phyloP scores from a whole-genome alignment of 2,329 filamentous ascomycete species.

The Phialophora expanda region DNA sequence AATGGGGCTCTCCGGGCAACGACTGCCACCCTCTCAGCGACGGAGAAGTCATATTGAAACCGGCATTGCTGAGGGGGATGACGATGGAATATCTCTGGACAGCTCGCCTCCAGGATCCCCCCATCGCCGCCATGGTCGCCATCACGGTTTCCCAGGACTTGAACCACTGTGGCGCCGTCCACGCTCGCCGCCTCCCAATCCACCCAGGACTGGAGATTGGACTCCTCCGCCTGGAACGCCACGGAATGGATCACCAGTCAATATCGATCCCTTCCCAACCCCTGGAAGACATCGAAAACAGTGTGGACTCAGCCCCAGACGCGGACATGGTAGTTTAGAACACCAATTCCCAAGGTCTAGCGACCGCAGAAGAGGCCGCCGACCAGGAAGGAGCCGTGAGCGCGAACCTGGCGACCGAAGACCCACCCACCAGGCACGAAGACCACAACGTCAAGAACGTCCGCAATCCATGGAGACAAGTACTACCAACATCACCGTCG shows the following conservation, averaged over 20 bases:
- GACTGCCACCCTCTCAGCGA: neutral
- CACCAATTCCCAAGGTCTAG: neutral
- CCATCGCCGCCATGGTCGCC: neutral
- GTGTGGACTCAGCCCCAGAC: too few relatives aligned
- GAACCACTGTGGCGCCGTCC: neutral
- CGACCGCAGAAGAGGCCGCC: neutral
- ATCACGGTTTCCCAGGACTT: neutral
- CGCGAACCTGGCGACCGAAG: neutral
- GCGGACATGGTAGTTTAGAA: neutral
- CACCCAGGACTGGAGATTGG: neutral
- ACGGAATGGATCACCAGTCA: neutral
- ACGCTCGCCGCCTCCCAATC: neutral
- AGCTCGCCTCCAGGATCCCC: neutral
- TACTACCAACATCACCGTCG: neutral
- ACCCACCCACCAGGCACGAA: neutral
- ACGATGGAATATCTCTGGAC: neutral
- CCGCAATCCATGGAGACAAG: too few relatives aligned
- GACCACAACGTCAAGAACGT: neutral
- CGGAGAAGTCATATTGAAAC: neutral
- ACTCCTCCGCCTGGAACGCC: conserved; percentile 1
- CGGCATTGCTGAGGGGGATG: neutral
- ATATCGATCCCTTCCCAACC: neutral
- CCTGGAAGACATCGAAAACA: neutral
- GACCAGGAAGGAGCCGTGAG: neutral
- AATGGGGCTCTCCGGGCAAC: too few relatives aligned